Percentiles rank a stretch among this genome's conserved stretches.
phyloP scores from a whole-genome alignment of 2,329 filamentous ascomycete genomes.

The Ophiostoma tasmaniense region DNA sequence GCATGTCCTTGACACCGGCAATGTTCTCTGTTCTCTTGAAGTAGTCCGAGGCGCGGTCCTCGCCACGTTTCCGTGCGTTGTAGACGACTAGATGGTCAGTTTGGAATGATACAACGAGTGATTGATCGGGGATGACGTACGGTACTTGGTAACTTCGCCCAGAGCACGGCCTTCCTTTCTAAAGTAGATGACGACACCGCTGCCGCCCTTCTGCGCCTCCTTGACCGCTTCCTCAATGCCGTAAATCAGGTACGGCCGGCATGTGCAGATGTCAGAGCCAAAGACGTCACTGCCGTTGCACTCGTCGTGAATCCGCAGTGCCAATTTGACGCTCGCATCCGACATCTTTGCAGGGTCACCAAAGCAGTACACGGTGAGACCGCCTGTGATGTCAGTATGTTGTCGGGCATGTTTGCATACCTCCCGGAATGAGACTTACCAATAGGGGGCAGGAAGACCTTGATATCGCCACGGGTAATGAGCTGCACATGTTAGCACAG shows the following conservation, averaged over 20 bases:
- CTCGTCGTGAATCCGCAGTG: constrained; percentile 71
- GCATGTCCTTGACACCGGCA: constrained; percentile 92
- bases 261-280: constrained; percentile 95
- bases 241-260: constrained; percentile 89
- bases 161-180: constrained; percentile 91
- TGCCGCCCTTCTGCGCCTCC: constrained; percentile 88
- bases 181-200: constrained; percentile 96
- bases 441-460: constrained; percentile 91
- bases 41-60: constrained; percentile 79
- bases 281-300: constrained; percentile 98
- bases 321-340: constrained; percentile 70
- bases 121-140: constrained; percentile 15
- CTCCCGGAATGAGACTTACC: constrained; percentile 34
- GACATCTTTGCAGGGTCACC: constrained; percentile 92
- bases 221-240: constrained; percentile 97
- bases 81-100: constrained; percentile 45
- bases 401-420: not conserved
- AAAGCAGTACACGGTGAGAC: constrained; percentile 93
- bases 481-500: constrained; percentile 37
- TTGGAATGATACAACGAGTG: not conserved
- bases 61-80: constrained; percentile 72
- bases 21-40: constrained; percentile 98
- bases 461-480: constrained; percentile 90
- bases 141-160: constrained; percentile 78
- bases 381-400: constrained; percentile 40